Evolutionary conservation across 768 basidiomycete genomes (phyloP), one percentile per base, ranked within the genome.

Genomic region (Suillus hirtellus): DNA sequence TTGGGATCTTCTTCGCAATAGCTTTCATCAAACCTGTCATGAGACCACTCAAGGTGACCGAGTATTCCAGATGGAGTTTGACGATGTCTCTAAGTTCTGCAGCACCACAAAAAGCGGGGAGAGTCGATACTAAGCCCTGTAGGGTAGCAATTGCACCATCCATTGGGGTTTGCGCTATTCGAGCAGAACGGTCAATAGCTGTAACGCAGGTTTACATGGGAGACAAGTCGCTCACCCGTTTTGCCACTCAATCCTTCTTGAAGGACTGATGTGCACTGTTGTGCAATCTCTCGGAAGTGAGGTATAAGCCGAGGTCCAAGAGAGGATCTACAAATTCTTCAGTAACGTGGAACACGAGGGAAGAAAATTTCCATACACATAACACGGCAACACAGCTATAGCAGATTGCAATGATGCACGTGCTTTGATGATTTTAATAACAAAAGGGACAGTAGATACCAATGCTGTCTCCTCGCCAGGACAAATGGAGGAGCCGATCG

Each of bases 251-350:
- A 69, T 31, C 71, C 72, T 47, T 83, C 80, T 21, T 78, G 81
- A 53, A 88, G 76, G 35, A 86, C 71, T 24, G 73, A 61, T 40
- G 87, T 76, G 63, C 85, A 85, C 60, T 87, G 81, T 5, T 85
- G 75, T 17, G 91, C 82, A 53, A 96, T 84, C 15, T 86, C 82
- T 60, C 86, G 86, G 76, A 97, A 89, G 75, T 86, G 83, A 5
- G 96, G 94, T 58, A 99, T 94, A 58, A 95, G 81, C 0, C 96
- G 88, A 12, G 96, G 93, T 0, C 93, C 94, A 24, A 98, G 83
- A 53, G 89, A 87, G 21, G 80, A 73, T 21, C 94, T 96, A 69
- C 17, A 52, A 3, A 50, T 47, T 21, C 14, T 7, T 73, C 55
- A 68, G 67, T n/a, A n/a, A 10, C n/a, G n/a, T 9, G n/a, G n/a